A percentile compares a stretch with the other conserved stretches of the same genome.
Conservation (phyloP, 192 early-diverging fungal species). For the Linnemannia hyalina region DNA sequence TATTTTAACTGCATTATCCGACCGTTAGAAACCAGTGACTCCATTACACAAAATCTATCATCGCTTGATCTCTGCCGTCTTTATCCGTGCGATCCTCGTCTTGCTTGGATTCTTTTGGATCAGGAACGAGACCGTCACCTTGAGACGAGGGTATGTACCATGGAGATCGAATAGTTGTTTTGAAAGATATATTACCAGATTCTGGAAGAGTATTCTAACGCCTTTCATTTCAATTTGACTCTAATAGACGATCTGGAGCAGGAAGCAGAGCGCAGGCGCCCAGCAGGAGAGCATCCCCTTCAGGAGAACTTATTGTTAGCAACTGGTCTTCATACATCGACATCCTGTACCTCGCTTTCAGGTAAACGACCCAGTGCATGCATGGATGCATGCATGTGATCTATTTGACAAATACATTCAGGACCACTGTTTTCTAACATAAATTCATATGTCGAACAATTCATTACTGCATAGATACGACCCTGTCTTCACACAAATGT, state of each 20-base stretch:
- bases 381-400: neutral
- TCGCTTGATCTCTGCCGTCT: constrained; percentile 46
- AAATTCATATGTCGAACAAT: constrained; percentile 13
- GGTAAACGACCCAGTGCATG: constrained; percentile 46
- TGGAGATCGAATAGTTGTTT: neutral
- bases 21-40: constrained; percentile 35
- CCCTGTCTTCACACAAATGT: constrained; percentile 73
- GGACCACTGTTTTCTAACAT: neutral
- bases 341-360: constrained; percentile 76
- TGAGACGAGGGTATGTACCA: constrained; percentile 73
- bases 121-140: constrained; percentile 68
- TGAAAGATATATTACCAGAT: neutral
- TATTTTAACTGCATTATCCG: neutral
- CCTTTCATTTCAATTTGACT: neutral
- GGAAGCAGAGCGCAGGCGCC: constrained; percentile 36
- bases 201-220: neutral
- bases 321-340: constrained; percentile 92
- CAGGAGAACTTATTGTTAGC: constrained; percentile 83
- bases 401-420: neutral
- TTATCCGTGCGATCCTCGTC: constrained; percentile 71
- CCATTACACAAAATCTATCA: constrained; percentile 56
- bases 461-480: constrained; percentile 59
- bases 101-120: constrained; percentile 85
- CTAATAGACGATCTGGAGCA: constrained; percentile 30
- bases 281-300: constrained; percentile 32